Conservation (phyloP, 441 rosid species). For the Jatropha podagrica region DNA sequence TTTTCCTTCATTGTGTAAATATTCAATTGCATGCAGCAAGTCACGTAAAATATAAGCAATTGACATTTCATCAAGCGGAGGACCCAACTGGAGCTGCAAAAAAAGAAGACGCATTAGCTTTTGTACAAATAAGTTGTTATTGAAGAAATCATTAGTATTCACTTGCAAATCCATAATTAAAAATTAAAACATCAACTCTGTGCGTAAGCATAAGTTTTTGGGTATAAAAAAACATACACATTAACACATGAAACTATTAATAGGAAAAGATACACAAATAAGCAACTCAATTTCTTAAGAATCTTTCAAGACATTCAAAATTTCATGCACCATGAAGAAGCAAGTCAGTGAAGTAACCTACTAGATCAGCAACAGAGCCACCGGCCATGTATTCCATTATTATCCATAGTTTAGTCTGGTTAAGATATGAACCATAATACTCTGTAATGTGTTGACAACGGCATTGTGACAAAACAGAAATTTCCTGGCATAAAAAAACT, state of each 20-base stretch:
- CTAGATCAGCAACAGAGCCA: constrained; percentile 99
- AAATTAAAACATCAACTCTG: not conserved
- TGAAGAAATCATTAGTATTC: not conserved
- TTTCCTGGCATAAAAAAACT: constrained; percentile 65
- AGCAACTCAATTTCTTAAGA: not conserved
- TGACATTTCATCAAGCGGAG: constrained; percentile 91
- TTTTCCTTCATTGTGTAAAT: constrained; percentile 92
- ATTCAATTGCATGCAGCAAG: constrained; percentile 95
- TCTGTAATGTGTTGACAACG: constrained; percentile 96
- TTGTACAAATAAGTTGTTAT: constrained; percentile 10
- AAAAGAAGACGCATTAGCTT: constrained; percentile 26
- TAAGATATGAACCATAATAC: constrained; percentile 97
- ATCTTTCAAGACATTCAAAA: not conserved
- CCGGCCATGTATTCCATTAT: constrained; percentile 99
- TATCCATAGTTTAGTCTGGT: constrained; percentile 98
- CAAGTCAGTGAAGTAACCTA: constrained; percentile 52
- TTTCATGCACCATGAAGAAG: constrained; percentile 22
- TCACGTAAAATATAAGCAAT: constrained; percentile 90
- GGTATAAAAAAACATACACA: not conserved
- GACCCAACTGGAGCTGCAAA: constrained; percentile 91
- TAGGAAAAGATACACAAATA: not conserved
- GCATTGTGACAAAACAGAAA: constrained; percentile 95
- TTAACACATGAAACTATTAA: not conserved
- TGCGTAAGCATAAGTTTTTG: not conserved
- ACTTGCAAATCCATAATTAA: not conserved